A percentile compares a stretch with the other conserved stretches of the same genome.
Evolutionary conservation across 2,329 filamentous ascomycete species (phyloP).

Genomic region (Drechslerella dactyloides): DNA sequence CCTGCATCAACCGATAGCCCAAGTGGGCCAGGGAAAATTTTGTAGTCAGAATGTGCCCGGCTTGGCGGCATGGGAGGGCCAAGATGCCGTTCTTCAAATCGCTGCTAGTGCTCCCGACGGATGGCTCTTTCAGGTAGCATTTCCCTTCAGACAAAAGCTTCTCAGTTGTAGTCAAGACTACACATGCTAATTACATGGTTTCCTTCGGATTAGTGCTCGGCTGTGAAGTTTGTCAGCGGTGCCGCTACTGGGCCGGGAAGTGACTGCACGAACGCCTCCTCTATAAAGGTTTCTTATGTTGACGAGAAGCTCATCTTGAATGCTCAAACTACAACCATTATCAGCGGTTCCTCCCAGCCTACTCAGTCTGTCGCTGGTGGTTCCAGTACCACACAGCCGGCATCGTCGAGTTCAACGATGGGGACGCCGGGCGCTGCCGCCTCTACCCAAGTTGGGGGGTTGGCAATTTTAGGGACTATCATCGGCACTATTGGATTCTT

Average conservation of each 20-base stretch:
- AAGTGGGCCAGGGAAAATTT: slow-evolving; percentile 30
- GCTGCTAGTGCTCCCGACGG: slow-evolving; percentile 35
- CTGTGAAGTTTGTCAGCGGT: slow-evolving; percentile 32
- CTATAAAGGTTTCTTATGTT: slow-evolving; percentile 1
- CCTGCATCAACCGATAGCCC: slow-evolving; percentile 14
- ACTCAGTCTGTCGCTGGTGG: slow-evolving; percentile 5
- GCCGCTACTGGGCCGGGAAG: not conserved
- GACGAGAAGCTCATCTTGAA: slow-evolving; percentile 27
- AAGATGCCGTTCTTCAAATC: slow-evolving; percentile 41
- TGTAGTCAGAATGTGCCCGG: slow-evolving; percentile 25
- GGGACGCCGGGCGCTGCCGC: slow-evolving; percentile 14
- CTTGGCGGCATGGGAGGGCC: slow-evolving; percentile 31
- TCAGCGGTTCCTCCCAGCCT: not conserved
- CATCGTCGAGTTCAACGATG: slow-evolving; percentile 3
- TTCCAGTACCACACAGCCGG: not conserved
- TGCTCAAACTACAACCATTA: slow-evolving; percentile 20
- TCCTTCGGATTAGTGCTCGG: slow-evolving; percentile 26
- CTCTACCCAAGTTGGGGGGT: not conserved
- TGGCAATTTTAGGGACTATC: slow-evolving; percentile 19
- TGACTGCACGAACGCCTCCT: slow-evolving; percentile 25
- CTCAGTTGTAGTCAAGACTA: not conserved
- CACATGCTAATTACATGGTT: not conserved
- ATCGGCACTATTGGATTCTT: slow-evolving; percentile 25
- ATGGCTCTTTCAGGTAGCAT: slow-evolving; percentile 40
- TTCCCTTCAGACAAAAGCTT: not conserved